Conservation (phyloP, 1,284 basidiomycete genomes). For the Moesziomyces sp. region DNA sequence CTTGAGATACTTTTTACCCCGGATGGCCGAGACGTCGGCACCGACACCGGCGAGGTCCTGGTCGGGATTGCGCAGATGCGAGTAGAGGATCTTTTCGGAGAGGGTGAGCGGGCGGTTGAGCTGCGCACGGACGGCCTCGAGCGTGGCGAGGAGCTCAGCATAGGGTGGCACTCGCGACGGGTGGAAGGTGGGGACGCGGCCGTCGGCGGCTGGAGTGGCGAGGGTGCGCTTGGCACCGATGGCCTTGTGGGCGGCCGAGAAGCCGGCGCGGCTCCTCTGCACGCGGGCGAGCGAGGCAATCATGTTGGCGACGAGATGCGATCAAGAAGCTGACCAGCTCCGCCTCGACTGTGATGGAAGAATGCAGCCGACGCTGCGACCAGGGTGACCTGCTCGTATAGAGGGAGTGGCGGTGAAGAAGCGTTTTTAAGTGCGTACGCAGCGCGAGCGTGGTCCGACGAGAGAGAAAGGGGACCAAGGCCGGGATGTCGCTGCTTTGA, state of each 20-base stretch:
- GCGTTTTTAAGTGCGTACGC: too few species aligned
- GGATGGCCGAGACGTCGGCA: conserved; percentile 71
- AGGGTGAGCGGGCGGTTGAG: conserved; percentile 88
- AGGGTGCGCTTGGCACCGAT: conserved; percentile 29
- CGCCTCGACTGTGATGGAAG: background rate
- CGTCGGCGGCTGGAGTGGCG: conserved; percentile 41
- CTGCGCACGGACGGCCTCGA: conserved; percentile 78
- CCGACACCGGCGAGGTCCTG: conserved; percentile 76
- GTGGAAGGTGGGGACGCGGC: conserved; percentile 54
- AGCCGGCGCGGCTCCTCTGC: conserved; percentile 33
- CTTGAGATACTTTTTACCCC: conserved; percentile 91
- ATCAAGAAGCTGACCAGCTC: background rate
- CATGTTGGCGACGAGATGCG: conserved; percentile 13
- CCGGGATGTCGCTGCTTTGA: too few species aligned
- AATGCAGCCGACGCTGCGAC: background rate
- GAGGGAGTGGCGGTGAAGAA: too few species aligned
- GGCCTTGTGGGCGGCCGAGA: conserved; percentile 40
- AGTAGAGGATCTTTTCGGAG: conserved; percentile 97
- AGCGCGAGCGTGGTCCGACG: background rate
- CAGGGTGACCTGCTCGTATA: too few species aligned
- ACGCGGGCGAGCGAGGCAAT: conserved; percentile 44
- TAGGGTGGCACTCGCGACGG: conserved; percentile 78
- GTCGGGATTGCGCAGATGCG: conserved; percentile 84
- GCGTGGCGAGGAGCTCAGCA: conserved; percentile 77
- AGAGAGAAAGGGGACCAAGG: background rate